phyloP scores from a whole-genome alignment of 352 stramenopile genomes.

The Pythium chondricola region DNA sequence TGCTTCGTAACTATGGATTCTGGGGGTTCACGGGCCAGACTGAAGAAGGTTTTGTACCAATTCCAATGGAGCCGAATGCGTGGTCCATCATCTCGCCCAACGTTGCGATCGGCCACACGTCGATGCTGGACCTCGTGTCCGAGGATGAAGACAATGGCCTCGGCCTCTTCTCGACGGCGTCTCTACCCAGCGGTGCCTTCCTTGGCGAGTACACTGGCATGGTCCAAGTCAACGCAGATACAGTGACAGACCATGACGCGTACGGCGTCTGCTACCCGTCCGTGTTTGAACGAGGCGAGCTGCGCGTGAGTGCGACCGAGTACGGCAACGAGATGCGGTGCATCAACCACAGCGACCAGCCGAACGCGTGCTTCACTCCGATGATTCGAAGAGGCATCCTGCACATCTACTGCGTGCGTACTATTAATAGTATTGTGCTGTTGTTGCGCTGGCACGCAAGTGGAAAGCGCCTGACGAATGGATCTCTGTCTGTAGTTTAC shows the following conservation, averaged over 20 bases:
- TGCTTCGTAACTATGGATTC: slow-evolving; percentile 75
- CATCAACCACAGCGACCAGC: slow-evolving; percentile 63
- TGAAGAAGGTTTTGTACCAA: slow-evolving; percentile 42
- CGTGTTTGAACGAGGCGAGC: slow-evolving; percentile 50
- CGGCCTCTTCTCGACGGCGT: slow-evolving; percentile 52
- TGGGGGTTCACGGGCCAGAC: slow-evolving; percentile 59
- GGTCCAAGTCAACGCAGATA: slow-evolving; percentile 25
- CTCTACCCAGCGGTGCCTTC: slow-evolving; percentile 36
- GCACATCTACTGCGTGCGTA: slow-evolving; percentile 70
- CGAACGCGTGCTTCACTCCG: slow-evolving; percentile 57
- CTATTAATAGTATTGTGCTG: too few relatives aligned
- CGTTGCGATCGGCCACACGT: slow-evolving; percentile 48
- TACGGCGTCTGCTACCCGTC: slow-evolving; percentile 73
- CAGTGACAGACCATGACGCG: slow-evolving; percentile 33
- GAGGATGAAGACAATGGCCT: slow-evolving; percentile 35
- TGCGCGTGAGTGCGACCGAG: slow-evolving; percentile 64
- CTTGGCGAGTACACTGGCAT: slow-evolving; percentile 69
- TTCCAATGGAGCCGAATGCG: slow-evolving; percentile 19
- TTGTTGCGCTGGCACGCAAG: too few relatives aligned
- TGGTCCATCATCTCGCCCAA: slow-evolving; percentile 30
- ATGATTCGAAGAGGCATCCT: slow-evolving; percentile 64
- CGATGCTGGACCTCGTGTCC: slow-evolving; percentile 27
- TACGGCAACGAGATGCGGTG: slow-evolving; percentile 75
- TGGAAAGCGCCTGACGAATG: too few relatives aligned
- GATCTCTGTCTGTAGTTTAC: slow-evolving; percentile 39